These are phyloP conservation scores for Podospora didyma DNA, from an alignment of 495 filamentous ascomycete species.

Conservation along the genomic window DNA sequence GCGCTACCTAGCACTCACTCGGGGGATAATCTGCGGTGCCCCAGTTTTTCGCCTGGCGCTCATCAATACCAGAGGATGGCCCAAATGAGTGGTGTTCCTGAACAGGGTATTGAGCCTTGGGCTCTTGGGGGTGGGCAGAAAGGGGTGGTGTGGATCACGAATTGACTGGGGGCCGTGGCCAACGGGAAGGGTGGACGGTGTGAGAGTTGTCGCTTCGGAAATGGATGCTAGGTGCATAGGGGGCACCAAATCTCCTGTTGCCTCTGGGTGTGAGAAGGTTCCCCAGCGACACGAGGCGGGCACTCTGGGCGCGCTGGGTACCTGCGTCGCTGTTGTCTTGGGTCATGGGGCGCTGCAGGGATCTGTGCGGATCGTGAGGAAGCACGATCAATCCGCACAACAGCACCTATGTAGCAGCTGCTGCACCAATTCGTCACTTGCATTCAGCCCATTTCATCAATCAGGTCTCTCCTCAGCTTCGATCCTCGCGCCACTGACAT, in stretches of 20 bases:
- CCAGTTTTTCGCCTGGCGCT: neutral
- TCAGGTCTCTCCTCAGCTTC: neutral
- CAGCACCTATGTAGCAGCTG: neutral
- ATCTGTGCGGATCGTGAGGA: neutral
- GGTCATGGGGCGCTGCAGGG: neutral
- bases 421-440: neutral
- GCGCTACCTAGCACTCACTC: neutral
- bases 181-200: neutral
- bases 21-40: conserved; percentile 6
- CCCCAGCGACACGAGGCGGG: neutral
- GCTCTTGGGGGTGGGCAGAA: neutral
- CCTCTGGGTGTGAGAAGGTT: neutral
- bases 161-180: neutral
- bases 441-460: neutral
- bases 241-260: neutral
- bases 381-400: neutral
- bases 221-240: neutral
- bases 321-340: neutral
- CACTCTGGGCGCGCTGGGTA: neutral
- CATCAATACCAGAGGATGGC: neutral
- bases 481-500: no score
- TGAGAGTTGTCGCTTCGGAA: neutral
- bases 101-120: neutral
- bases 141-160: conserved; percentile 17
- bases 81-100: neutral